phyloP scores from a whole-genome alignment of 2,329 filamentous ascomycete genomes.

The Trichoderma koningii region DNA sequence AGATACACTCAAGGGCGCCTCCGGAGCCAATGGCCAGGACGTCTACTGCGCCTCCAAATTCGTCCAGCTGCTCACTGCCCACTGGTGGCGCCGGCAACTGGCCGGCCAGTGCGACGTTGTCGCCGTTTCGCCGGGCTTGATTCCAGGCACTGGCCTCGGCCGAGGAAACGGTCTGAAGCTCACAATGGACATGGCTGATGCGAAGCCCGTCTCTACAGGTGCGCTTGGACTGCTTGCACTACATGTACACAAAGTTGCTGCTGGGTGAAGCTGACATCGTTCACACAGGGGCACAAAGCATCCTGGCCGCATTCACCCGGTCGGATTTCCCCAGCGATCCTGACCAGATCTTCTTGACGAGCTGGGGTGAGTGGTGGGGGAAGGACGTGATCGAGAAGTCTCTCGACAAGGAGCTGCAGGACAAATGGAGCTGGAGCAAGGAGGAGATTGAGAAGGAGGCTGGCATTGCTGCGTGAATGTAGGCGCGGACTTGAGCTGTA shows the following conservation, averaged over 20 bases:
- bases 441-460: constrained; percentile 52
- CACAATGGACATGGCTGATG: constrained; percentile 45
- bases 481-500: not conserved
- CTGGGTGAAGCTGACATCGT: not conserved
- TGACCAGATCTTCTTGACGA: constrained; percentile 56
- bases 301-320: constrained; percentile 48
- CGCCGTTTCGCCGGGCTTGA: constrained; percentile 56
- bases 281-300: constrained; percentile 44
- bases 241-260: too few species aligned
- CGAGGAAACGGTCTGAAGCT: constrained; percentile 36
- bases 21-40: constrained; percentile 36
- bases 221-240: constrained; percentile 9
- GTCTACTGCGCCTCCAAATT: constrained; percentile 54
- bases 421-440: constrained; percentile 53
- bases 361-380: constrained; percentile 60
- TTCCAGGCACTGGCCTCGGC: constrained; percentile 51
- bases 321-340: constrained; percentile 53
- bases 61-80: constrained; percentile 51
- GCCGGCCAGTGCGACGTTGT: constrained; percentile 47
- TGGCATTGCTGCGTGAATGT: constrained; percentile 26
- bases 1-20: constrained; percentile 43
- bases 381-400: constrained; percentile 46
- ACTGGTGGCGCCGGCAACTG: constrained; percentile 60
- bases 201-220: constrained; percentile 53
- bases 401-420: constrained; percentile 51